These are phyloP conservation scores for Aspergillus avenaceus DNA, from an alignment of 495 filamentous ascomycete genomes.

Conservation along the genomic window DNA sequence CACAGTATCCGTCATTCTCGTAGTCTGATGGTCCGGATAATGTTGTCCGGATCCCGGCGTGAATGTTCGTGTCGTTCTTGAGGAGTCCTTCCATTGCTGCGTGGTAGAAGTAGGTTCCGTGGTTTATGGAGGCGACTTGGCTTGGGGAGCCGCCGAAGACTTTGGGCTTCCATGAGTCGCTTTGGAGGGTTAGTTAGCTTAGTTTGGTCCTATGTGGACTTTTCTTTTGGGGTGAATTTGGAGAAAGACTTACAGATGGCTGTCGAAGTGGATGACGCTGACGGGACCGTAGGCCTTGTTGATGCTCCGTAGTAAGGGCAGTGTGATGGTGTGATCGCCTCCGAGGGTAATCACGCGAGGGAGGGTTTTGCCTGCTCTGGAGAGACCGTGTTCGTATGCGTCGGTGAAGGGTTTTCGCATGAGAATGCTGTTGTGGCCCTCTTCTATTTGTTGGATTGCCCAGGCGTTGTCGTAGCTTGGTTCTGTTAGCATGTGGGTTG, in stretches of 20 bases:
- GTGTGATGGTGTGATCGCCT: slow-evolving; percentile 61
- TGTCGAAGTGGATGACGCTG: slow-evolving; percentile 70
- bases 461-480: slow-evolving; percentile 63
- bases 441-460: slow-evolving; percentile 70
- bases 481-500: background rate
- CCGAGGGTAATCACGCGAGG: slow-evolving; percentile 66
- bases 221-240: background rate
- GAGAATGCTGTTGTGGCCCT: slow-evolving; percentile 52
- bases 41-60: slow-evolving; percentile 79
- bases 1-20: slow-evolving; percentile 78
- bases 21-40: slow-evolving; percentile 69
- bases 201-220: no score
- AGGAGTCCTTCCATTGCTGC: slow-evolving; percentile 68
- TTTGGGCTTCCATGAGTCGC: slow-evolving; percentile 63
- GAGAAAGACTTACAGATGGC: slow-evolving; percentile 49
- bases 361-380: slow-evolving; percentile 53
- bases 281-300: slow-evolving; percentile 63
- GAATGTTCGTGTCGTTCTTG: slow-evolving; percentile 77
- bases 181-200: slow-evolving; percentile 18
- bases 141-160: slow-evolving; percentile 67
- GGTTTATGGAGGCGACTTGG: slow-evolving; percentile 67
- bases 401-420: slow-evolving; percentile 49
- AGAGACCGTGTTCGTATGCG: slow-evolving; percentile 44
- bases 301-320: slow-evolving; percentile 60
- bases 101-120: slow-evolving; percentile 80